phyloP scores from a whole-genome alignment of 2,329 filamentous ascomycete species.

The Colletotrichum sp. region DNA sequence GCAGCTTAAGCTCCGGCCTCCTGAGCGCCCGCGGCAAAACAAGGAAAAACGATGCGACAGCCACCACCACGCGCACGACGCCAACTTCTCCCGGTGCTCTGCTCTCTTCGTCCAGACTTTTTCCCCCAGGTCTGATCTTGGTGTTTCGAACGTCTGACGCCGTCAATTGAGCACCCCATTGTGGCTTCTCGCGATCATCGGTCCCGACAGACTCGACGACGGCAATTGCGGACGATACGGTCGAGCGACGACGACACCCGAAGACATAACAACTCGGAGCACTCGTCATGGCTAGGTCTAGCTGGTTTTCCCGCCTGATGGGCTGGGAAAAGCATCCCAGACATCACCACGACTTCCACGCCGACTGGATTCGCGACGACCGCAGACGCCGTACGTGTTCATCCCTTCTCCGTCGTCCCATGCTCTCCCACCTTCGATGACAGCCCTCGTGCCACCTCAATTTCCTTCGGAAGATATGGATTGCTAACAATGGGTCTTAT shows the following conservation, averaged over 20 bases:
- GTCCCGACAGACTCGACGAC: neutral
- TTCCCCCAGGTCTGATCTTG: neutral
- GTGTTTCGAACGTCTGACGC: neutral
- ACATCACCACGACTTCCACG: constrained; percentile 32
- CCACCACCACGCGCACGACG: neutral
- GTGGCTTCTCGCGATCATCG: neutral
- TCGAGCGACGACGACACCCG: neutral
- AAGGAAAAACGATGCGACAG: constrained; percentile 2
- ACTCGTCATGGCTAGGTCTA: constrained; percentile 30
- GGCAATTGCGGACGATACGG: neutral
- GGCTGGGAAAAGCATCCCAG: constrained; percentile 38
- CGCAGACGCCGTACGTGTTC: constrained; percentile 46
- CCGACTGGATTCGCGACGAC: constrained; percentile 45
- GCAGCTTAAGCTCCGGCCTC: neutral
- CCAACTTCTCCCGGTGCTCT: neutral
- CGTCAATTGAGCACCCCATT: neutral
- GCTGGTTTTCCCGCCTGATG: constrained; percentile 32
- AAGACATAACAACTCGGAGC: neutral
- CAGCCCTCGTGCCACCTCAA: neutral
- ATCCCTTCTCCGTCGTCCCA: neutral
- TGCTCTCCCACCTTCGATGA: neutral
- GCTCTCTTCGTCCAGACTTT: neutral
- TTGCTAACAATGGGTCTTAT: constrained; percentile 17
- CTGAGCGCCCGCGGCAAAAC: neutral
- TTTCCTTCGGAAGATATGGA: neutral